Percentiles rank a stretch among this genome's conserved stretches.
These are phyloP conservation scores for Globisporangium spiculum DNA, from an alignment of 352 stramenopile genomes.

Conservation along the genomic window DNA sequence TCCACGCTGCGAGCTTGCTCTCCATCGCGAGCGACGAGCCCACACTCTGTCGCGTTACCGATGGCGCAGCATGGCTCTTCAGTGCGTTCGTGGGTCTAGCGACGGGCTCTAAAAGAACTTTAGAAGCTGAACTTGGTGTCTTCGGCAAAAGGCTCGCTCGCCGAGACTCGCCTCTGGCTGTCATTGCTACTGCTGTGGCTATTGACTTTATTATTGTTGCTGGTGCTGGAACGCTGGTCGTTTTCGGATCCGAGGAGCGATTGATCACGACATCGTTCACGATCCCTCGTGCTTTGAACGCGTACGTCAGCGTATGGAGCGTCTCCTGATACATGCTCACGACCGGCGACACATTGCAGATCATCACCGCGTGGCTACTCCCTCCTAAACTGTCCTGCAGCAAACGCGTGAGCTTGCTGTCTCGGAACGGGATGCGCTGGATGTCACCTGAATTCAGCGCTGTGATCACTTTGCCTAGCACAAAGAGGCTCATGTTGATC, in stretches of 20 bases:
- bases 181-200: background rate
- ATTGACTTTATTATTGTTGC: background rate
- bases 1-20: constrained; percentile 16
- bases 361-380: constrained; percentile 39
- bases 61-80: background rate
- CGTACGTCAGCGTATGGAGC: constrained; percentile 42
- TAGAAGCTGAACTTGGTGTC: background rate
- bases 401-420: constrained; percentile 74
- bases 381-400: constrained; percentile 51
- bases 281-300: constrained; percentile 33
- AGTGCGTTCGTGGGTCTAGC: background rate
- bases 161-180: background rate
- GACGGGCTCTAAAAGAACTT: background rate
- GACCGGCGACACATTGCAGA: constrained; percentile 35
- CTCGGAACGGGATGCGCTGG: constrained; percentile 67
- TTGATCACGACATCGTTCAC: constrained; percentile 27
- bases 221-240: background rate
- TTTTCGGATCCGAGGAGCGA: background rate
- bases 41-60: background rate
- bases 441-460: constrained; percentile 62
- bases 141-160: background rate
- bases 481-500: constrained; percentile 80
- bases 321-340: constrained; percentile 29
- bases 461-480: constrained; percentile 75
- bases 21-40: constrained; percentile 11